These are phyloP conservation scores for Citrus maxima DNA, from an alignment of 345 rosid species.

Conservation along the genomic window DNA sequence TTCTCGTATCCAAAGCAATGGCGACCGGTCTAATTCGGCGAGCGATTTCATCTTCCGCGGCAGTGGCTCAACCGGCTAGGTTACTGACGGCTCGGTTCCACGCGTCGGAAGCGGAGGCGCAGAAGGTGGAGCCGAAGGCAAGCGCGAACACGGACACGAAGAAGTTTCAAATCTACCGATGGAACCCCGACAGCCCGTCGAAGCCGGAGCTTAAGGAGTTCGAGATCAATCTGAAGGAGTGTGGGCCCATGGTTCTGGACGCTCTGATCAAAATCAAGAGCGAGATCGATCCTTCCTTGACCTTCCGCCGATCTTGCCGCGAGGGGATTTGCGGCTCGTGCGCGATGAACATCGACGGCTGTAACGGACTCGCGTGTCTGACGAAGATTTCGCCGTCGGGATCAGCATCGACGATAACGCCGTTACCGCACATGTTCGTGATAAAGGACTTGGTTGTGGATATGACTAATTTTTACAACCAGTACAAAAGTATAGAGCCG, in stretches of 20 bases:
- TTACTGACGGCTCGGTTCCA: constrained; percentile 33
- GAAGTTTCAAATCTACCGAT: constrained; percentile 89
- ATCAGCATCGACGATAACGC: constrained; percentile 49
- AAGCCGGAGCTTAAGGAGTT: constrained; percentile 70
- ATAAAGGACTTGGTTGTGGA: constrained; percentile 94
- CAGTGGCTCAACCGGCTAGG: constrained; percentile 25
- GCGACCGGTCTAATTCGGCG: constrained; percentile 50
- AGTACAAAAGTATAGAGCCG: constrained; percentile 97
- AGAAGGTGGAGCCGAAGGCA: constrained; percentile 38
- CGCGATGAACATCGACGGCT: constrained; percentile 95
- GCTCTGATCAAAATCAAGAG: constrained; percentile 96
- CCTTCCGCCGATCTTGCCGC: constrained; percentile 94
- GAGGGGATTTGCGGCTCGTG: constrained; percentile 98
- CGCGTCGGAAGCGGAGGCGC: constrained; percentile 51
- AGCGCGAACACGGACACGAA: constrained; percentile 31
- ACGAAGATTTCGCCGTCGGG: constrained; percentile 60
- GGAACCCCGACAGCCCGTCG: constrained; percentile 80
- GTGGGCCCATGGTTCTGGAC: constrained; percentile 96
- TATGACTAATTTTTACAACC: constrained; percentile 94
- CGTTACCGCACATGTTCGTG: constrained; percentile 93
- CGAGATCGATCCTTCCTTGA: constrained; percentile 89
- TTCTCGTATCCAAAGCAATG: constrained; percentile 27
- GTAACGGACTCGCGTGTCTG: constrained; percentile 90
- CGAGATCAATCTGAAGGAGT: constrained; percentile 75
- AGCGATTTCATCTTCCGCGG: constrained; percentile 25